Evolutionary conservation across 2,329 filamentous ascomycete genomes (phyloP), one percentile per base, ranked within the genome.

Genomic region (Claviceps africana): DNA sequence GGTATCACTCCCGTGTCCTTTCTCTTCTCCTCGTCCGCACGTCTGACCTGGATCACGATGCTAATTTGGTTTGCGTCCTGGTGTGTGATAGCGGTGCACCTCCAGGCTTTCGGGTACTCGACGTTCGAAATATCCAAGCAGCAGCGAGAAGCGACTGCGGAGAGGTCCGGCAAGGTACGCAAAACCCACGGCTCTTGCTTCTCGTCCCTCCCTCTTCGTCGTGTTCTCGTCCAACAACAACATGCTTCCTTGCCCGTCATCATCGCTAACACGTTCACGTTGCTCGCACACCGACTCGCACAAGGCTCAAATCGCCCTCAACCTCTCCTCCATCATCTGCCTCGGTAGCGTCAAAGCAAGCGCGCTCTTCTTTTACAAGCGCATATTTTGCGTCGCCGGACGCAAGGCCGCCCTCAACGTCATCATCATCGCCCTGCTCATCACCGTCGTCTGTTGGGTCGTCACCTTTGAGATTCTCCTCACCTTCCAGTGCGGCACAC

Each of bases 401-500:
- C 31, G 40, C 13, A 53, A 55, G 17, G 48, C 50, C 15, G 48
- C 51, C 10, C 54, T 58, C 31, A 53, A 54, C 19, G 49, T 53
- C 13, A 33, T 50, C 15, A 59, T 48, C 19, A 46, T 48, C 17
- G 21, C 40, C 22, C 51, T 54, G 8, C 50, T 58, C 28, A 40
- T 54, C 30, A 17, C 58, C 7, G 51, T 59, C 7, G 47, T 51
- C 15, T 47, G 55, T 4, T 60, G 58, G 58, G 50, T 56, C 7
- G 19, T 58, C 9, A 47, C 51, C 6, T 58, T 58, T 25, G 52
- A 55, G 37, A 54, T 60, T 49, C 40, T 59, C 2, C 53, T 56
- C 3, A 57, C 53, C 9, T 57, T 60, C 28, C 55, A 60, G 43
- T 60, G 58, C 48, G 55, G 56, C 17, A 57, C 56, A 11, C 57